A percentile compares a stretch with the other conserved stretches of the same genome.
Conservation (phyloP, 108 stramenopile species). For the Cyclotella choctawhatcheeana region DNA sequence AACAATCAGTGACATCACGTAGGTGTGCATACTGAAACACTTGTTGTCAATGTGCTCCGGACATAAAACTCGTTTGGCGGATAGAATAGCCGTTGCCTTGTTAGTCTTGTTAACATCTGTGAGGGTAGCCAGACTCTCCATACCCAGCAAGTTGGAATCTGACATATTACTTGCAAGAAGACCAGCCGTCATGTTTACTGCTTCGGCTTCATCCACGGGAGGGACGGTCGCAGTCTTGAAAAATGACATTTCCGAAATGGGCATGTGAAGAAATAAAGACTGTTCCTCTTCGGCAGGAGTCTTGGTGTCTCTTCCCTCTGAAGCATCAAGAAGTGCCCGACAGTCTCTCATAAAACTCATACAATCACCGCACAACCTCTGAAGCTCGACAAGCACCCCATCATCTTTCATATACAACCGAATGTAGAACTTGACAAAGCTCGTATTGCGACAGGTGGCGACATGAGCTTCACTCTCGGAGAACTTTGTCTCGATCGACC, state of each 20-base stretch:
- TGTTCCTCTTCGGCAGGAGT: neutral
- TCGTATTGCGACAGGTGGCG: constrained; percentile 70
- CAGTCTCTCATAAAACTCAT: constrained; percentile 70
- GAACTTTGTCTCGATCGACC: constrained; percentile 72
- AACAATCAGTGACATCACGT: constrained; percentile 60
- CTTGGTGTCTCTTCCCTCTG: constrained; percentile 54
- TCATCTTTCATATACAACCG: constrained; percentile 58
- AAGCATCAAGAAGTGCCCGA: constrained; percentile 69
- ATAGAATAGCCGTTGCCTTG: constrained; percentile 43
- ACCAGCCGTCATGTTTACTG: constrained; percentile 51
- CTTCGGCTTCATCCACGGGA: constrained; percentile 41
- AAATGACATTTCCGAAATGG: constrained; percentile 66
- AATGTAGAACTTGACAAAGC: constrained; percentile 73
- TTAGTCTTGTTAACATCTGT: constrained; percentile 70
- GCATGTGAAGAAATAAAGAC: constrained; percentile 37
- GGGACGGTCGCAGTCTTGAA: constrained; percentile 37
- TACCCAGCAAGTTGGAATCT: constrained; percentile 66
- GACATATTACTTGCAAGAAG: constrained; percentile 54
- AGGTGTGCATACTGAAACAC: constrained; percentile 43
- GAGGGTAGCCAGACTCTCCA: constrained; percentile 65
- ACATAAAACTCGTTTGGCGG: constrained; percentile 38
- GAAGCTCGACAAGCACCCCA: constrained; percentile 70
- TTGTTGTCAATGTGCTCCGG: constrained; percentile 29
- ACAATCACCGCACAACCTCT: constrained; percentile 64
- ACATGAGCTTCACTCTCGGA: constrained; percentile 50